Evolutionary conservation across 2,329 filamentous ascomycete species (phyloP).

Genomic region (Xylariaceae sp.): DNA sequence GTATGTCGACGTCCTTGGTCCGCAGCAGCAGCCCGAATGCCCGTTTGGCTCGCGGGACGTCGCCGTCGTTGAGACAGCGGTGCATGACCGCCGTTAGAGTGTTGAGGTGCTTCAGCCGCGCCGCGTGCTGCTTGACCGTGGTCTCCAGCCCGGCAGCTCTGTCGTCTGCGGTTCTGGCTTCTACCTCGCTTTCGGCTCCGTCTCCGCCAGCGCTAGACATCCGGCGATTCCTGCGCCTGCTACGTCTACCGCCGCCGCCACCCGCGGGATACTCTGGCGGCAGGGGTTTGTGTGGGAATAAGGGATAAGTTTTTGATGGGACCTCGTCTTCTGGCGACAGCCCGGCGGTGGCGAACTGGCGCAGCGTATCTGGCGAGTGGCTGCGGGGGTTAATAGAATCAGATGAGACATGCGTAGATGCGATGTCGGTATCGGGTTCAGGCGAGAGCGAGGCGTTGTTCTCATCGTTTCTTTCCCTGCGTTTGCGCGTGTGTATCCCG

Average conservation of each 20-base stretch:
- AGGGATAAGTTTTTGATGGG: conserved; percentile 41
- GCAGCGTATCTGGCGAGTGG: conserved; percentile 53
- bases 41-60: conserved; percentile 71
- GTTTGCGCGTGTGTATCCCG: conserved; percentile 38
- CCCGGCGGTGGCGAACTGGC: conserved; percentile 58
- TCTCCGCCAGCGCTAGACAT: conserved; percentile 3
- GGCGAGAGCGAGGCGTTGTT: neutral
- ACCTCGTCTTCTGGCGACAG: conserved; percentile 50
- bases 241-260: neutral
- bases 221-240: conserved; percentile 12
- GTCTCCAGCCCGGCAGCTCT: conserved; percentile 8
- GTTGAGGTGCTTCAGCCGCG: conserved; percentile 61
- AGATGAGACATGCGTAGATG: conserved; percentile 31
- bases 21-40: conserved; percentile 75
- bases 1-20: conserved; percentile 65
- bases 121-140: conserved; percentile 28
- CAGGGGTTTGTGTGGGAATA: conserved; percentile 57
- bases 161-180: conserved; percentile 9
- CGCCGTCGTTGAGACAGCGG: conserved; percentile 69
- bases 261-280: conserved; percentile 16
- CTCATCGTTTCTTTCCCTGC: conserved; percentile 31
- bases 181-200: conserved; percentile 13
- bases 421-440: conserved; percentile 10
- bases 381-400: conserved; percentile 58
- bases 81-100: conserved; percentile 72